Percentiles rank a stretch among this genome's conserved stretches.
Conservation (phyloP, 164 flowering plant species). For the Litsea cubeba region DNA sequence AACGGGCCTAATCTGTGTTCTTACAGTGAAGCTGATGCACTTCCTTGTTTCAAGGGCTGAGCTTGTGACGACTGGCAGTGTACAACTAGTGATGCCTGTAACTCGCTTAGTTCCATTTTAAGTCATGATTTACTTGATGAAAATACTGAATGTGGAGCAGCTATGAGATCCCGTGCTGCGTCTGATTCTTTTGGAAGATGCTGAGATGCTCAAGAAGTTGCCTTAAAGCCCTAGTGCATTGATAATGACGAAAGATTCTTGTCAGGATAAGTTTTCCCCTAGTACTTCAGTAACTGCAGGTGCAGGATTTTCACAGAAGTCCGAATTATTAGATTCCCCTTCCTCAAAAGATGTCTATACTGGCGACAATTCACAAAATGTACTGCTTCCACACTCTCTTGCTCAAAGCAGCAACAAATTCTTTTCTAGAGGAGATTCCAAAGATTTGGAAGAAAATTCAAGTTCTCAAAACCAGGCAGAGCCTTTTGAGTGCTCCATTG, state of each 20-base stretch:
- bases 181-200: conserved; percentile 30
- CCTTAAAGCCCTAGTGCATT: conserved; percentile 2
- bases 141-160: conserved; percentile 44
- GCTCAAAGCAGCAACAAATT: conserved; percentile 8
- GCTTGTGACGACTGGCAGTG: conserved; percentile 23
- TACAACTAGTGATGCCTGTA: conserved; percentile 46
- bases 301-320: background rate
- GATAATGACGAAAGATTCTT: conserved; percentile 5
- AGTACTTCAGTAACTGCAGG: conserved; percentile 6
- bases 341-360: conserved; percentile 13
- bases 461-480: conserved; percentile 14
- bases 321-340: conserved; percentile 4
- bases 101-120: conserved; percentile 39
- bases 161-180: conserved; percentile 15
- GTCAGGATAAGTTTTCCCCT: conserved; percentile 1
- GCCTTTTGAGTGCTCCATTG: conserved; percentile 14
- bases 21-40: conserved; percentile 20
- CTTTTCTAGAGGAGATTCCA: conserved; percentile 12
- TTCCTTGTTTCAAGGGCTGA: conserved; percentile 21
- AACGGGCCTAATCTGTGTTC: no score
- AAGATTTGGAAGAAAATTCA: conserved; percentile 21
- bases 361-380: conserved; percentile 17
- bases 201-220: conserved; percentile 22
- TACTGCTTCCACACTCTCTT: conserved; percentile 4
- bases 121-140: conserved; percentile 45